phyloP scores from a whole-genome alignment of 164 flowering plant genomes.

The Stephania japonica region DNA sequence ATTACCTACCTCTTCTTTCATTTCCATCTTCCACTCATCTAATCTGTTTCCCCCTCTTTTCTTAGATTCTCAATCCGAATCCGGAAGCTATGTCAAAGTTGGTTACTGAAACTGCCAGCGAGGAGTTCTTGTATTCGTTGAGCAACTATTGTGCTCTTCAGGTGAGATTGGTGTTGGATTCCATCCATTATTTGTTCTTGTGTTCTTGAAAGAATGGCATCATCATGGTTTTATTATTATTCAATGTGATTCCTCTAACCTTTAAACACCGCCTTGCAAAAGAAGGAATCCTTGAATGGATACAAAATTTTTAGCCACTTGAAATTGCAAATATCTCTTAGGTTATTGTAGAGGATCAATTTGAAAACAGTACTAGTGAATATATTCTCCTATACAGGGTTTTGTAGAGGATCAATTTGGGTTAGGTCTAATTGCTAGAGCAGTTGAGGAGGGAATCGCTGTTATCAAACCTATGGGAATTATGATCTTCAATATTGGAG shows the following conservation, averaged over 20 bases:
- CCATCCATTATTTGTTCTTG: background rate
- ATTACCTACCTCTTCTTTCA: background rate
- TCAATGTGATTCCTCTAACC: too few species aligned
- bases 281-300: too few species aligned
- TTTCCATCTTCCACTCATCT: background rate
- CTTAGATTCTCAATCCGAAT: constrained; percentile 95
- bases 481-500: constrained; percentile 98
- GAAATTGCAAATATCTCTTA: too few species aligned
- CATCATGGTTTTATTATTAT: too few species aligned
- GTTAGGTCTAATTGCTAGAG: constrained; percentile 90
- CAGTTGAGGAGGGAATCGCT: constrained; percentile 95
- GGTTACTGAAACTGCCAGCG: constrained; percentile 97
- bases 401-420: constrained; percentile 99
- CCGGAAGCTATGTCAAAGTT: constrained; percentile 98
- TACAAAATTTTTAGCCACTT: too few species aligned
- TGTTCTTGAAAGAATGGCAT: too few species aligned
- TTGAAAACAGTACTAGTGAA: background rate
- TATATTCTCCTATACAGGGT: constrained; percentile 42
- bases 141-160: constrained; percentile 98
- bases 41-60: background rate
- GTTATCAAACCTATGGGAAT: constrained; percentile 89
- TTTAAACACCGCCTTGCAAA: too few species aligned
- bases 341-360: background rate
- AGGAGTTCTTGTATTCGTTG: constrained; percentile 77
- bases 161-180: constrained; percentile 31